Conservation (phyloP, 768 basidiomycete genomes). For the Tulasnella sp. region DNA sequence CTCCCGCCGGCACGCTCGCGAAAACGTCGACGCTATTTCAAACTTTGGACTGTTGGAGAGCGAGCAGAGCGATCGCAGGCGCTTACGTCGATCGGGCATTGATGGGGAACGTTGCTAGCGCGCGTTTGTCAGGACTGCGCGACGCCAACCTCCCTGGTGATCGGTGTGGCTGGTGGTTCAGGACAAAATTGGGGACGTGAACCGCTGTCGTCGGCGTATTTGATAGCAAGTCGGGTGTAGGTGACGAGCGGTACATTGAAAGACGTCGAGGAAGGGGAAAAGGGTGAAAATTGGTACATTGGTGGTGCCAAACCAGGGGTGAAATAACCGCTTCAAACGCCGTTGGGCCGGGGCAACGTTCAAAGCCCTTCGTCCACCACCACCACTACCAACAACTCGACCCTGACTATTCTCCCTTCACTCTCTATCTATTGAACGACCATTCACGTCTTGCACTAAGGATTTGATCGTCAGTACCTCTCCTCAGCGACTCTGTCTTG, state of each 20-base stretch:
- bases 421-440: not conserved
- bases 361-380: conserved; percentile 1
- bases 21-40: not conserved
- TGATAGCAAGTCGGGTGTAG: not conserved
- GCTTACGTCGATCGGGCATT: not conserved
- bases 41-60: not conserved
- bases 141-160: not conserved
- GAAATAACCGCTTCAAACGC: conserved; percentile 3
- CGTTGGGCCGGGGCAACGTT: not conserved
- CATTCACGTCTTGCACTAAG: not conserved
- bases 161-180: not conserved
- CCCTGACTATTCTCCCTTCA: not conserved
- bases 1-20: not conserved
- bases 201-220: not conserved
- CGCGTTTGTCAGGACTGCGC: not conserved
- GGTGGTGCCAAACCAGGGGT: not conserved
- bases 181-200: not conserved
- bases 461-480: not conserved
- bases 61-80: not conserved
- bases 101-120: not conserved
- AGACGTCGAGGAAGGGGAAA: not conserved
- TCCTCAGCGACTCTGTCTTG: not conserved
- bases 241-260: not conserved
- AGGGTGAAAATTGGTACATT: not conserved
- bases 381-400: not conserved